phyloP scores from a whole-genome alignment of 176 grass and related monocot species.

The Oryza meridionalis region DNA sequence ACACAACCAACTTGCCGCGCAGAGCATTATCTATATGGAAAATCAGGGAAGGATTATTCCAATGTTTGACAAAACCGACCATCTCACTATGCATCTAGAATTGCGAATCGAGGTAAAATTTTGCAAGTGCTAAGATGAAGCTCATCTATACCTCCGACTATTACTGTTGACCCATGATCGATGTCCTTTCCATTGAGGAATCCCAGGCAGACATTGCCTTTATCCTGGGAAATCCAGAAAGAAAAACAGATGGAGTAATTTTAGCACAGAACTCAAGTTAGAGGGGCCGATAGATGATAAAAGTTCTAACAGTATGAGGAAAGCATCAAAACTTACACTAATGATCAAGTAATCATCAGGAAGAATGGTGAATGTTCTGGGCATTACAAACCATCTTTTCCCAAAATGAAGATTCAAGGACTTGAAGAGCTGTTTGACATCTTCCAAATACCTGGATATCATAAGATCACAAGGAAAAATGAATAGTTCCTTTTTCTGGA shows the following conservation, averaged over 20 bases:
- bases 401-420: slow-evolving; percentile 87
- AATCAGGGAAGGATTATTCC: neutral
- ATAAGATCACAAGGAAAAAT: slow-evolving; percentile 30
- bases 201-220: slow-evolving; percentile 90
- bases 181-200: slow-evolving; percentile 88
- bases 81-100: neutral
- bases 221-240: slow-evolving; percentile 60
- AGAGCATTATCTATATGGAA: slow-evolving; percentile 84
- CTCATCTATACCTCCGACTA: slow-evolving; percentile 78
- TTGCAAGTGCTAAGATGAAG: slow-evolving; percentile 18
- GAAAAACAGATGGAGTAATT: slow-evolving; percentile 11
- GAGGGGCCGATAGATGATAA: neutral
- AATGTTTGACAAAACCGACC: neutral
- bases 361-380: slow-evolving; percentile 83
- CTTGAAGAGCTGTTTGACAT: slow-evolving; percentile 87
- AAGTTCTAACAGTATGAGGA: neutral
- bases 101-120: neutral
- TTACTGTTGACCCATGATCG: slow-evolving; percentile 73
- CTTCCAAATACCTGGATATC: slow-evolving; percentile 66
- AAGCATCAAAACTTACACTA: slow-evolving; percentile 60
- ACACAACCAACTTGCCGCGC: slow-evolving; percentile 89
- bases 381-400: slow-evolving; percentile 77
- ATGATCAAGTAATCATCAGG: slow-evolving; percentile 88
- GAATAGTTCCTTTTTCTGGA: slow-evolving; percentile 24
- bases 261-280: slow-evolving; percentile 14